Evolutionary conservation across 768 basidiomycete genomes (phyloP).

Genomic region (Sarcomyxa edulis): DNA sequence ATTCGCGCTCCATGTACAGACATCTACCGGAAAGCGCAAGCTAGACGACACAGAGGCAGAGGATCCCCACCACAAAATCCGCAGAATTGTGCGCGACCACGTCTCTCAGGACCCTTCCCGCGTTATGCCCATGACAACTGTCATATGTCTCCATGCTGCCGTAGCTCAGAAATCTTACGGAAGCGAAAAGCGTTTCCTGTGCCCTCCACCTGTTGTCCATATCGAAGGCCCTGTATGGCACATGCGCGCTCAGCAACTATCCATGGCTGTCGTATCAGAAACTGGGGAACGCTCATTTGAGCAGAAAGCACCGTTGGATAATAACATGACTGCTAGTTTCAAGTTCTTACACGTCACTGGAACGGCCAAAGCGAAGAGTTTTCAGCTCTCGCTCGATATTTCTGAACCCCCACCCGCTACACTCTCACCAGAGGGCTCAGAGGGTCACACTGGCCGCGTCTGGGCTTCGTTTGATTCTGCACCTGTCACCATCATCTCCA

Average conservation of each 20-base stretch:
- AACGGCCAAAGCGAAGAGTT: constrained; percentile 86
- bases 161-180: constrained; percentile 97
- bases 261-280: constrained; percentile 85
- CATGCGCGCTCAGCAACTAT: constrained; percentile 73
- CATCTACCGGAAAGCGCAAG: constrained; percentile 66
- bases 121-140: constrained; percentile 85
- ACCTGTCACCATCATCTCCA: constrained; percentile 92
- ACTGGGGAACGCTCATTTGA: constrained; percentile 79
- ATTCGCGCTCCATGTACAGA: constrained; percentile 16
- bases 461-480: constrained; percentile 94
- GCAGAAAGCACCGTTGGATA: constrained; percentile 79
- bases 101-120: constrained; percentile 70
- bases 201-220: constrained; percentile 89
- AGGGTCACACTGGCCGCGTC: constrained; percentile 54
- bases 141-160: constrained; percentile 85
- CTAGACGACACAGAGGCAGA: constrained; percentile 62
- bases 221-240: constrained; percentile 87
- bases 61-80: constrained; percentile 71
- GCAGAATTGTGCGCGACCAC: constrained; percentile 80
- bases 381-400: constrained; percentile 81
- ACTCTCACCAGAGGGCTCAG: constrained; percentile 37
- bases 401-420: constrained; percentile 64
- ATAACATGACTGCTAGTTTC: constrained; percentile 83
- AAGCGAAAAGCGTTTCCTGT: constrained; percentile 91
- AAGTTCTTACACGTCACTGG: constrained; percentile 88